These are phyloP conservation scores for Rhododendron kiyosumense DNA, from an alignment of 148 eudicot species.

Conservation along the genomic window DNA sequence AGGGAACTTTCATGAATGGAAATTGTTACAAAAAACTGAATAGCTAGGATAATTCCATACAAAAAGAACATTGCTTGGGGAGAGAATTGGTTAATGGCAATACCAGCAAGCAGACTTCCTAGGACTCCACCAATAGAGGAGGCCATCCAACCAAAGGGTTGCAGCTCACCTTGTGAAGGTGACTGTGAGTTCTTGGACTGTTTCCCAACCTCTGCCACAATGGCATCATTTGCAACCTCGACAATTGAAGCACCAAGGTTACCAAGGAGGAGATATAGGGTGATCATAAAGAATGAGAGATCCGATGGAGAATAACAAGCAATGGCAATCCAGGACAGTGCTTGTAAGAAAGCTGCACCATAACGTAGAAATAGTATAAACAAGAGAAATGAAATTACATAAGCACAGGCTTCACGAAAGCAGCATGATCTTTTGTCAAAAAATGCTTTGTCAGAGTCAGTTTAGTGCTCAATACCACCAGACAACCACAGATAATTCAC, in stretches of 20 bases:
- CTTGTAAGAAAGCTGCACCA: constrained; percentile 79
- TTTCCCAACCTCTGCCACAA: constrained; percentile 77
- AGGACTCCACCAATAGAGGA: constrained; percentile 75
- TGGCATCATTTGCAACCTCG: constrained; percentile 96
- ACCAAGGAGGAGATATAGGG: constrained; percentile 74
- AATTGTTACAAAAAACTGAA: constrained; percentile 56
- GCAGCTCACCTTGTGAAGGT: constrained; percentile 63
- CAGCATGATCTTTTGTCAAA: background rate
- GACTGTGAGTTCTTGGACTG: constrained; percentile 33
- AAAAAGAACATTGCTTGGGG: constrained; percentile 50
- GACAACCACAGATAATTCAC: background rate
- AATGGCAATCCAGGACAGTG: constrained; percentile 72
- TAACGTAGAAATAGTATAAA: background rate
- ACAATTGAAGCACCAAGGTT: constrained; percentile 85
- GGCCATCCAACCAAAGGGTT: constrained; percentile 93
- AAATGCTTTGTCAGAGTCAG: background rate
- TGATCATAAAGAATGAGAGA: constrained; percentile 55
- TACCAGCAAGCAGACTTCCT: constrained; percentile 71
- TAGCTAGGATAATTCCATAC: constrained; percentile 42
- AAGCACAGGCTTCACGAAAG: background rate
- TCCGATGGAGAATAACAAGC: constrained; percentile 54
- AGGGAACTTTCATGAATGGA: constrained; percentile 50
- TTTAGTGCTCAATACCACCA: background rate
- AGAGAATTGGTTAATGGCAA: constrained; percentile 45
- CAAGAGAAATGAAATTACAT: background rate